Conservation (phyloP, 2,329 filamentous ascomycete genomes). For the Aspergillus sp. region DNA sequence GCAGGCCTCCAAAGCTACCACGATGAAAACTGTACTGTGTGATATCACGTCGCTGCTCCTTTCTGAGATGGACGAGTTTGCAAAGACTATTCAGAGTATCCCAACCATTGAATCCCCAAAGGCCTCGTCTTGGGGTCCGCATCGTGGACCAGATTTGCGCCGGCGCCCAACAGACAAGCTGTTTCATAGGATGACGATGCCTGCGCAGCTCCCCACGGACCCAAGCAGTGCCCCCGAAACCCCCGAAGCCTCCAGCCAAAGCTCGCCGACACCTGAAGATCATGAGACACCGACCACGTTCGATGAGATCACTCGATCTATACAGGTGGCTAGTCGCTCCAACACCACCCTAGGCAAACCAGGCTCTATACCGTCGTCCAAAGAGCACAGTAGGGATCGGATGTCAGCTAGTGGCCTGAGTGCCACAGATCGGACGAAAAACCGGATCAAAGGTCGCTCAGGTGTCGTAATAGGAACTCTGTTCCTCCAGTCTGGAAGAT, state of each 20-base stretch:
- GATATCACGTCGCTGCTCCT: constrained; percentile 72
- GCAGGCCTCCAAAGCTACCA: constrained; percentile 70
- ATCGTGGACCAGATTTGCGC: constrained; percentile 51
- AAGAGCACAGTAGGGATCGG: constrained; percentile 60
- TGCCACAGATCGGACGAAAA: constrained; percentile 72
- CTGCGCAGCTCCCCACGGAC: constrained; percentile 55
- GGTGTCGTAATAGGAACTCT: constrained; percentile 79
- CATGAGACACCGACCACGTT: constrained; percentile 55
- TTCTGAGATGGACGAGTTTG: constrained; percentile 72
- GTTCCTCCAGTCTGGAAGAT: constrained; percentile 85
- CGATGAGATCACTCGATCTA: constrained; percentile 51
- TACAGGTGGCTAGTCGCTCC: constrained; percentile 38
- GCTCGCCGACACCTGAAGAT: constrained; percentile 36
- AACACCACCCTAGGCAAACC: constrained; percentile 38
- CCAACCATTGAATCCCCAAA: constrained; percentile 77
- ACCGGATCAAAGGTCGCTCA: constrained; percentile 76
- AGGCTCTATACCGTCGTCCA: constrained; percentile 43
- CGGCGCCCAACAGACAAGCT: constrained; percentile 55
- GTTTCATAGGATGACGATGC: constrained; percentile 78
- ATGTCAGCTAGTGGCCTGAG: constrained; percentile 69
- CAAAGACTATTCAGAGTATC: constrained; percentile 70
- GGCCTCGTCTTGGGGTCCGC: constrained; percentile 42
- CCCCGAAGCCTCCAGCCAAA: constrained; percentile 38
- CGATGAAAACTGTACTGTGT: constrained; percentile 78
- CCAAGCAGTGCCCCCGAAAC: constrained; percentile 34